Conservation (phyloP, 2,329 filamentous ascomycete genomes). For the Colletotrichum coccodes region DNA sequence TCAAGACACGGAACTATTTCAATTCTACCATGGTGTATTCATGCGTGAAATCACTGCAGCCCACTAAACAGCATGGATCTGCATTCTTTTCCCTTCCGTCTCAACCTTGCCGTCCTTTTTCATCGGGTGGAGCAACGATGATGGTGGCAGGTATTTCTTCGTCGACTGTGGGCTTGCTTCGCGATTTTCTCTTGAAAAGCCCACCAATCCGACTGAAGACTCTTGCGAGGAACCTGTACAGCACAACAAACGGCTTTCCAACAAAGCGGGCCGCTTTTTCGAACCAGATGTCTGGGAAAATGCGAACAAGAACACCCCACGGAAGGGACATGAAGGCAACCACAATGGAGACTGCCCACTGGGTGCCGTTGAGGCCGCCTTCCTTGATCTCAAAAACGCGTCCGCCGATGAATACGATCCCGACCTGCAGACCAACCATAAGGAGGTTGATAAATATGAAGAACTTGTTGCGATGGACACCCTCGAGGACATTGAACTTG, state of each 20-base stretch:
- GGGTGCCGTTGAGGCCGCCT: constrained; percentile 51
- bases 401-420: constrained; percentile 69
- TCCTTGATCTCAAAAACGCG: constrained; percentile 53
- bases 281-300: constrained; percentile 56
- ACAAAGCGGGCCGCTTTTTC: constrained; percentile 6
- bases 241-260: constrained; percentile 11
- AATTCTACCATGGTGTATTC: not conserved
- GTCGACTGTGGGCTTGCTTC: not conserved
- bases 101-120: not conserved
- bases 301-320: constrained; percentile 57
- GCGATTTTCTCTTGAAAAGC: constrained; percentile 11
- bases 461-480: constrained; percentile 64
- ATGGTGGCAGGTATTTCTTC: constrained; percentile 9
- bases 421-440: constrained; percentile 66
- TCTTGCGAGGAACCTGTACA: not conserved
- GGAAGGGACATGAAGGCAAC: constrained; percentile 59
- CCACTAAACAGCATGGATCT: too few relatives aligned
- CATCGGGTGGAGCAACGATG: constrained; percentile 9
- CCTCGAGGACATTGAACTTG: constrained; percentile 70
- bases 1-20: too few relatives aligned
- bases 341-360: constrained; percentile 64
- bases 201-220: constrained; percentile 14
- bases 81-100: not conserved
- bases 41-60: not conserved
- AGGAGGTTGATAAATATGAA: constrained; percentile 66